Evolutionary conservation across 129 eudicot species (phyloP).

Genomic region (Lactuca sativa): DNA sequence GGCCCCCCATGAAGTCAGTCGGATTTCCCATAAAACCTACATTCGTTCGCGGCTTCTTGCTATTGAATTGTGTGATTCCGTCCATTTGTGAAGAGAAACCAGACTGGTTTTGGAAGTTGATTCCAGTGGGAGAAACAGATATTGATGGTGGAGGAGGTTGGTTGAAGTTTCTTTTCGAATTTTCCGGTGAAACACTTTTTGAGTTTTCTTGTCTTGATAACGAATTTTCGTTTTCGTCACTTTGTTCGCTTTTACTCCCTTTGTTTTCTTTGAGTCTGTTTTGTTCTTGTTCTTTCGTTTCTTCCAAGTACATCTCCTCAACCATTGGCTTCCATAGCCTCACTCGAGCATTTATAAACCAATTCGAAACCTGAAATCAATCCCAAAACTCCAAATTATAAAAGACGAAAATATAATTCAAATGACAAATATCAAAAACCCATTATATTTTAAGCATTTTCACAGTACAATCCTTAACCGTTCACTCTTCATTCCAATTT

Average conservation of each 20-base stretch:
- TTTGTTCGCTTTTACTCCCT: slow-evolving; percentile 47
- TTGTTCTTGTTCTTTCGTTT: slow-evolving; percentile 68
- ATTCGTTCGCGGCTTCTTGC: slow-evolving; percentile 56
- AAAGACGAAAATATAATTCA: not conserved
- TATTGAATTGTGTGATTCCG: slow-evolving; percentile 52
- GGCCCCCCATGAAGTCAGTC: slow-evolving; percentile 66
- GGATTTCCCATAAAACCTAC: slow-evolving; percentile 67
- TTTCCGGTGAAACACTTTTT: slow-evolving; percentile 33
- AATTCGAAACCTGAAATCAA: slow-evolving; percentile 66
- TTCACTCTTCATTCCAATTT: too few species aligned
- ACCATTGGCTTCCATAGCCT: slow-evolving; percentile 98
- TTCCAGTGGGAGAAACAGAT: slow-evolving; percentile 33
- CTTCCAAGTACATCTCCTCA: slow-evolving; percentile 91
- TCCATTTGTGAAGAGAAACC: slow-evolving; percentile 73
- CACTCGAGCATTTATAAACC: slow-evolving; percentile 95
- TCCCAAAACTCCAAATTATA: not conserved
- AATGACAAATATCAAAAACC: not conserved
- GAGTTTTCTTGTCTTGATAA: slow-evolving; percentile 25
- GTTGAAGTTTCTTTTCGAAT: slow-evolving; percentile 34
- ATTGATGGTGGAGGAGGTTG: slow-evolving; percentile 23
- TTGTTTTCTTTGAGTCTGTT: slow-evolving; percentile 49
- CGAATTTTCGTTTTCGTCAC: slow-evolving; percentile 56
- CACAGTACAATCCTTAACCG: too few species aligned
- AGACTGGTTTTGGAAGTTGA: slow-evolving; percentile 42
- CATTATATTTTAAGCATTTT: too few species aligned